phyloP scores from a whole-genome alignment of 257 asterid species.

The Petrea volubilis region DNA sequence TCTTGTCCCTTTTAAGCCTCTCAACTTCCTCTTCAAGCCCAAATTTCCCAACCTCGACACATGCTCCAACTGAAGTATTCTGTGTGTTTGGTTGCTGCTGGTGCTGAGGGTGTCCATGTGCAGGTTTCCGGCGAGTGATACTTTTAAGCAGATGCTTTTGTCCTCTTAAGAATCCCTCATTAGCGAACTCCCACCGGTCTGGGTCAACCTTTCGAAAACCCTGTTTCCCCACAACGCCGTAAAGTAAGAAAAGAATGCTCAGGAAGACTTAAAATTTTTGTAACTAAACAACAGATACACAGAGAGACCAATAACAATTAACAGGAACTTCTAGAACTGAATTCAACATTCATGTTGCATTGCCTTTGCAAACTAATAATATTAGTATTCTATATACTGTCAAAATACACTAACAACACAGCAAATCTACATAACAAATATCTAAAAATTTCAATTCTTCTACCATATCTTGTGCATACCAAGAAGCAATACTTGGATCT shows the following conservation, averaged over 20 bases:
- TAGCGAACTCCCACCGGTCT: conserved; percentile 81
- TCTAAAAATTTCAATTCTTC: not conserved
- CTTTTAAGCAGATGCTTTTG: conserved; percentile 65
- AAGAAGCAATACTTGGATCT: too few species aligned
- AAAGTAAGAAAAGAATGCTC: not conserved
- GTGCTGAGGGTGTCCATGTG: too few species aligned
- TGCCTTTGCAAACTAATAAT: too few species aligned
- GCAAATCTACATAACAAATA: not conserved
- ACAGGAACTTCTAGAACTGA: not conserved
- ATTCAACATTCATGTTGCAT: not conserved
- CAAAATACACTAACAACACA: not conserved
- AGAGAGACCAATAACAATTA: not conserved
- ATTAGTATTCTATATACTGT: too few species aligned
- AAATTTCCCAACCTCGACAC: conserved; percentile 79
- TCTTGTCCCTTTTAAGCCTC: conserved; percentile 72
- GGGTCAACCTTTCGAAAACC: conserved; percentile 79
- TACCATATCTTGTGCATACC: not conserved
- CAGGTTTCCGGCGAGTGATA: conserved; percentile 67
- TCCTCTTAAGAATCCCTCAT: conserved; percentile 75
- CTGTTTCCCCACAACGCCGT: conserved; percentile 29
- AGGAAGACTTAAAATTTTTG: not conserved
- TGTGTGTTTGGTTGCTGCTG: conserved; percentile 51
- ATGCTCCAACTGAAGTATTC: conserved; percentile 52
- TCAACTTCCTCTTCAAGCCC: conserved; percentile 84
- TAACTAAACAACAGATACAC: not conserved